A percentile compares a stretch with the other conserved stretches of the same genome.
Evolutionary conservation across 2,329 filamentous ascomycete genomes (phyloP).

Genomic region (Penicillium decumbens): DNA sequence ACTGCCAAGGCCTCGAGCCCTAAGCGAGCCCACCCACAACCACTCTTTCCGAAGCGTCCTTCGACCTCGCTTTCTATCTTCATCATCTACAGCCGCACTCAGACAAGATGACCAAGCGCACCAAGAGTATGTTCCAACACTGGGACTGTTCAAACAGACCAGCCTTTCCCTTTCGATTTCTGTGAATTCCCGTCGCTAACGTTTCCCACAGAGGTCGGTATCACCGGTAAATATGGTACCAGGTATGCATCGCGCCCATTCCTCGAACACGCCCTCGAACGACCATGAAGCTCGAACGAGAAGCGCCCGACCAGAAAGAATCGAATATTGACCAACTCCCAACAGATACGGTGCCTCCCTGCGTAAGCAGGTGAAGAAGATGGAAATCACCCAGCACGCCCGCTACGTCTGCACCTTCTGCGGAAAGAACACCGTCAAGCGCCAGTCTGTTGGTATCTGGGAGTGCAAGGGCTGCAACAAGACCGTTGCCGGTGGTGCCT

Average conservation of each 20-base stretch:
- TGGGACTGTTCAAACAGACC: neutral
- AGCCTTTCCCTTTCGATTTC: neutral
- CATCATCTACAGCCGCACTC: conserved; percentile 35
- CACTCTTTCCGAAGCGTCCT: conserved; percentile 32
- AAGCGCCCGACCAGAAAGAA: conserved; percentile 16
- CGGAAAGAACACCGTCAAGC: conserved; percentile 92
- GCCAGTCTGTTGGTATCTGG: conserved; percentile 92
- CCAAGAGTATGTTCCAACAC: conserved; percentile 59
- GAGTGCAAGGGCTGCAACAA: conserved; percentile 94
- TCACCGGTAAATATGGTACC: conserved; percentile 98
- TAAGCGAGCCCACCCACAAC: conserved; percentile 41
- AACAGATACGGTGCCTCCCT: conserved; percentile 95
- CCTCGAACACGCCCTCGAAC: conserved; percentile 14
- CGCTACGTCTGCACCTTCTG: conserved; percentile 98
- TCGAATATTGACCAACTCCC: conserved; percentile 19
- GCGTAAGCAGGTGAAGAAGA: conserved; percentile 99
- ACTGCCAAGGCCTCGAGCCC: conserved; percentile 29
- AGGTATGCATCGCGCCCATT: conserved; percentile 59
- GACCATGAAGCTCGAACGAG: conserved; percentile 14
- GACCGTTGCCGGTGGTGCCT: conserved; percentile 88
- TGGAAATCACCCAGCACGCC: conserved; percentile 98
- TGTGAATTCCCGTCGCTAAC: conserved; percentile 25
- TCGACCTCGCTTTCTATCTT: conserved; percentile 37
- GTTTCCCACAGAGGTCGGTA: conserved; percentile 68
- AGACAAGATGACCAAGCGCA: conserved; percentile 88